Evolutionary conservation across 768 basidiomycete genomes (phyloP).

Genomic region (Xerocomus brunneocitrinus): DNA sequence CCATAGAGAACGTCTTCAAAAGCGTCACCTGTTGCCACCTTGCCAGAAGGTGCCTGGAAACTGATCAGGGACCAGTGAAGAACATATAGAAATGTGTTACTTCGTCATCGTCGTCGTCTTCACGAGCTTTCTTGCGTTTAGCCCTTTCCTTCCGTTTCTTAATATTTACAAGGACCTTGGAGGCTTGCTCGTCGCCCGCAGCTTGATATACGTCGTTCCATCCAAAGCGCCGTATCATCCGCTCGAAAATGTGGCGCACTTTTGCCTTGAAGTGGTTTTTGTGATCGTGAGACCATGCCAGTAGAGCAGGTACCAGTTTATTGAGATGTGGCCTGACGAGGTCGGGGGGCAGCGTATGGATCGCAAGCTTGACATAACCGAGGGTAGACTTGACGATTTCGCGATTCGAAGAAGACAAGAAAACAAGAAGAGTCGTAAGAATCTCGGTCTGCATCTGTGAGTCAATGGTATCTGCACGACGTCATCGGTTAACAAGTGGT

Average conservation of each 20-base stretch:
- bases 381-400: slow-evolving; percentile 97
- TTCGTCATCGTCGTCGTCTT: slow-evolving; percentile 55
- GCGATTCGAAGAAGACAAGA: slow-evolving; percentile 89
- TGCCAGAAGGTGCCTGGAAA: slow-evolving; percentile 39
- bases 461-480: slow-evolving; percentile 57
- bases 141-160: slow-evolving; percentile 93
- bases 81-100: slow-evolving; percentile 15
- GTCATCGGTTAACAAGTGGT: neutral
- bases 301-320: slow-evolving; percentile 74
- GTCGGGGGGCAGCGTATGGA: slow-evolving; percentile 75
- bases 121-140: slow-evolving; percentile 76
- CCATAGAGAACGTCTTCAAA: slow-evolving; percentile 98
- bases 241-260: slow-evolving; percentile 95
- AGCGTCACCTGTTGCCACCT: slow-evolving; percentile 70
- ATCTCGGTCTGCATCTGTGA: slow-evolving; percentile 76
- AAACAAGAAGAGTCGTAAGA: slow-evolving; percentile 80
- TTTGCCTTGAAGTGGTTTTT: slow-evolving; percentile 99
- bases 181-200: slow-evolving; percentile 71
- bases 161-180: slow-evolving; percentile 89
- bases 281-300: slow-evolving; percentile 95
- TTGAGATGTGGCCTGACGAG: slow-evolving; percentile 74
- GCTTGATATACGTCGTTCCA: slow-evolving; percentile 79
- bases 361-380: slow-evolving; percentile 90
- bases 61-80: slow-evolving; percentile 7
- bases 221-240: slow-evolving; percentile 86